phyloP scores from a whole-genome alignment of 441 rosid species.

The Heliophila coronopifolia region DNA sequence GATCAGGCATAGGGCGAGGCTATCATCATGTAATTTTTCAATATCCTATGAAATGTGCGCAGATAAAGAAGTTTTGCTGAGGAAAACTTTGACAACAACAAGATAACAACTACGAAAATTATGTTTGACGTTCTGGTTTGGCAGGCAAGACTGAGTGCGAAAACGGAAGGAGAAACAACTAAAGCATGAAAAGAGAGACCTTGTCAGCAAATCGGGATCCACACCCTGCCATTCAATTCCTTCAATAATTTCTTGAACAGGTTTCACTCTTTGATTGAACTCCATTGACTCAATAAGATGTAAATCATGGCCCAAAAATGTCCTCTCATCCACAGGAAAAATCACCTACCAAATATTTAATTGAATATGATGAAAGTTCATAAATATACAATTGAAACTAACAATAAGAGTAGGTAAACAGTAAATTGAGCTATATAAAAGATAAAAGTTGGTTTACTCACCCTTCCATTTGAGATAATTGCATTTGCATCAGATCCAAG shows the following conservation, averaged over 20 bases:
- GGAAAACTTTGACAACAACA: neutral
- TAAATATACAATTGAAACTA: neutral
- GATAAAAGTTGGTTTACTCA: conserved; percentile 23
- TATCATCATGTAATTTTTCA: neutral
- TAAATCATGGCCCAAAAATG: conserved; percentile 80
- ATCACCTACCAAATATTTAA: conserved; percentile 46
- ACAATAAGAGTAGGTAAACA: neutral
- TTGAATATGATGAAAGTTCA: conserved; percentile 9
- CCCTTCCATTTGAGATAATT: conserved; percentile 94
- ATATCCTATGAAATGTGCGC: neutral
- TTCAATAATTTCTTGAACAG: conserved; percentile 71
- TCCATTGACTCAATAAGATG: conserved; percentile 82
- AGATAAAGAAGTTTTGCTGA: conserved; percentile 19
- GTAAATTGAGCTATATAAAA: neutral
- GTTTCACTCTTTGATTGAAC: conserved; percentile 73
- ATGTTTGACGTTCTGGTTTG: neutral
- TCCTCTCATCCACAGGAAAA: conserved; percentile 47
- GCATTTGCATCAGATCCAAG: conserved; percentile 62
- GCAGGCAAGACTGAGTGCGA: neutral
- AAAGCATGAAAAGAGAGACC: conserved; percentile 42
- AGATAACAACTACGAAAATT: neutral
- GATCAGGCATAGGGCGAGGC: neutral
- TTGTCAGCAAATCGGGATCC: conserved; percentile 88
- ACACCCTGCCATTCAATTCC: conserved; percentile 72
- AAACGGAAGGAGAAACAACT: conserved; percentile 9